Base-by-base conservation (phyloP, 2,329 filamentous ascomycete species). In the Cadophora sp. region DNA sequence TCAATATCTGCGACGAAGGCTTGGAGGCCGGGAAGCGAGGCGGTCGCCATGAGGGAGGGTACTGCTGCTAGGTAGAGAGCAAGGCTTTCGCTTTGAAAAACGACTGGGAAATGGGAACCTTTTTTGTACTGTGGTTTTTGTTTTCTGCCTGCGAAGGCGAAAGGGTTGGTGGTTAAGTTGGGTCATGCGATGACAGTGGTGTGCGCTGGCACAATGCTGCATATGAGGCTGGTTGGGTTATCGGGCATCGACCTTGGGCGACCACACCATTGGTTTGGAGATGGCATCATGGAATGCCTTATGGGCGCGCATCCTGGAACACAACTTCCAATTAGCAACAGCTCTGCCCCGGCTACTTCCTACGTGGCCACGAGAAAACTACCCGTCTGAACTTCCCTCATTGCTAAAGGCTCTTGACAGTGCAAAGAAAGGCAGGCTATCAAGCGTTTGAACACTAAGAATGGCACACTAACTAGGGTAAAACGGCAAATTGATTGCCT, bases 151-250 rank as follows among this genome's bases (percentile, higher is more conserved):
- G n/a, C 45, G 45, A 48, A 48, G 45, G n/a, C n/a, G 45, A 22
- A 22, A 22, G 7, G n/a, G n/a, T 48, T 33, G 45, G n/a, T 48
- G 4, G 11, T 48, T 20, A 20, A 48, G n/a, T 20, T 8, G 45
- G n/a, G 18, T 20, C n/a, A 22, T 48, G 45, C 45, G 18, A 20
- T 48, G 18, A 22, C 45, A n/a, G 8, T 48, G n/a, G 22, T 4
- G 45, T 48, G 45, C 18, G 45, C n/a, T 48, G 45, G 45, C 45
- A 48, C 5, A 48, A 20, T 48, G 45, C 45, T 48, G 45, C 45
- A 48, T 48, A 22, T 22, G 45, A 48, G 45, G 45, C 45, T 20
- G 45, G n/a, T 48, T 48, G 18, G 45, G 45, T 20, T 22, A 22
- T 24, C 22, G 45, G 45, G 45, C 45, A 48, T 48, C 36, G n/a